Base-by-base conservation (phyloP, 139 green algal species). In the Coelastrella sp. region DNA sequence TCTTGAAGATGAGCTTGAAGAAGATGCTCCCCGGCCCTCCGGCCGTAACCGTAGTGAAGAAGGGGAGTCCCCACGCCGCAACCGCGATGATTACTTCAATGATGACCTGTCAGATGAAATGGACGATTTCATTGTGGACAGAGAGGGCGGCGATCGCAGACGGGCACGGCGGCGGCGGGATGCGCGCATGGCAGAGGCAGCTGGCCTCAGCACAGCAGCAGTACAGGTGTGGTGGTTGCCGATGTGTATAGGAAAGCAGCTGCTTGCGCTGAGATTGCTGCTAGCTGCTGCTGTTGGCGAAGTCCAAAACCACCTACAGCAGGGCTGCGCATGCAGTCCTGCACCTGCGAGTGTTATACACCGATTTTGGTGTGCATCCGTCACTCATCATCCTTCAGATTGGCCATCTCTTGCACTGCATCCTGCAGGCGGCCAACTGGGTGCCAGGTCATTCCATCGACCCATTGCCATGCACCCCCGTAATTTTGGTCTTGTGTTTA, bases 71-170 rank as follows among this genome's bases (percentile, higher is more conserved):
- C 23, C 74, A 7, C 74, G 74, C 22, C 74, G 22, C 16, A 57
- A 80, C 17, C 68, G 87, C 20, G 83, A 87, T 64, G 92, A 93
- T 16, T 87, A 93, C 77, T 90, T 94, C 32, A 47, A 47, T 89
- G 96, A 95, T 17, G 88, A 90, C 17, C 14, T 91, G 56, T 78
- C 56, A 23, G 94, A 97, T 82, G 96, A 96, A 80, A 95, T 98
- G 92, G 96, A 94, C 13, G 96, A 98, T 91, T 99, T 98, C 92
- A 98, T 99, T 59, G 97, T 98, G 14, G 95, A 98, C 71, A 95
- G 96, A 1, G 91, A 95, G 20, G 96, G 94, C 19, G 94, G 92
- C 20, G 92, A 75, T 16, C 54, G 77, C 22, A 20, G 71, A 75
- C 83, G 79, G 16, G 13, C 79, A 11, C 74, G 71, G 73, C 66